Evolutionary conservation across 371 early-diverging fungal genomes (phyloP).

Genomic region (Mortierella sp.): DNA sequence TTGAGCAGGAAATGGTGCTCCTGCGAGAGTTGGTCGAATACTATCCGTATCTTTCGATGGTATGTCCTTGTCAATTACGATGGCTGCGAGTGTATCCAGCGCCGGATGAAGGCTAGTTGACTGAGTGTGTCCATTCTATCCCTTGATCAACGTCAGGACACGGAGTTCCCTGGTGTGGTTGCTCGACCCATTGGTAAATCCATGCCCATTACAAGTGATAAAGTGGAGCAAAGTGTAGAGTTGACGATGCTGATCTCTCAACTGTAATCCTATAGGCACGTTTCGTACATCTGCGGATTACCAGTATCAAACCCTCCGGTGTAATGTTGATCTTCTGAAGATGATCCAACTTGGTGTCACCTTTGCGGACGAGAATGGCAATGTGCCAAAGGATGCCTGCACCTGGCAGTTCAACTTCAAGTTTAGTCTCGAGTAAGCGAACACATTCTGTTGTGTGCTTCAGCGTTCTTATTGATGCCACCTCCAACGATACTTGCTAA

Average conservation of each 20-base stretch:
- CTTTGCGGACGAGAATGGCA: slow-evolving; percentile 94
- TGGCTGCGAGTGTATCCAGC: too few relatives aligned
- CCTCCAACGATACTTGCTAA: too few relatives aligned
- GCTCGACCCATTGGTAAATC: slow-evolving; percentile 89
- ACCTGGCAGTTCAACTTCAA: slow-evolving; percentile 99
- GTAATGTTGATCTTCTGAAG: slow-evolving; percentile 98
- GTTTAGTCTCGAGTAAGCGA: slow-evolving; percentile 84
- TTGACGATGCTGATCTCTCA: too few relatives aligned
- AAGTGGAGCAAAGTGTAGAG: not conserved
- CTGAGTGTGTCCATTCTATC: too few relatives aligned
- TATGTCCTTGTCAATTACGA: slow-evolving; percentile 36
- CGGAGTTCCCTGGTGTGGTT: slow-evolving; percentile 99
- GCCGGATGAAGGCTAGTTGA: not conserved
- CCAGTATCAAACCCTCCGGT: slow-evolving; percentile 98
- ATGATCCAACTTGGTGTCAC: slow-evolving; percentile 99
- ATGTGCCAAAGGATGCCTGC: slow-evolving; percentile 87
- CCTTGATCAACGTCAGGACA: slow-evolving; percentile 74
- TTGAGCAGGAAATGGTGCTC: slow-evolving; percentile 94
- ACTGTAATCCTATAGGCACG: slow-evolving; percentile 67
- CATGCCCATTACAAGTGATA: too few relatives aligned
- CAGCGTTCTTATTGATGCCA: too few relatives aligned
- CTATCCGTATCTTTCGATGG: slow-evolving; percentile 98
- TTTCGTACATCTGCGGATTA: slow-evolving; percentile 95
- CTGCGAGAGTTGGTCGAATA: slow-evolving; percentile 91
- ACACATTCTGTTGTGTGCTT: too few relatives aligned